These are phyloP conservation scores for Neurospora crassa DNA, from an alignment of 2,329 filamentous ascomycete genomes.

Conservation along the genomic window DNA sequence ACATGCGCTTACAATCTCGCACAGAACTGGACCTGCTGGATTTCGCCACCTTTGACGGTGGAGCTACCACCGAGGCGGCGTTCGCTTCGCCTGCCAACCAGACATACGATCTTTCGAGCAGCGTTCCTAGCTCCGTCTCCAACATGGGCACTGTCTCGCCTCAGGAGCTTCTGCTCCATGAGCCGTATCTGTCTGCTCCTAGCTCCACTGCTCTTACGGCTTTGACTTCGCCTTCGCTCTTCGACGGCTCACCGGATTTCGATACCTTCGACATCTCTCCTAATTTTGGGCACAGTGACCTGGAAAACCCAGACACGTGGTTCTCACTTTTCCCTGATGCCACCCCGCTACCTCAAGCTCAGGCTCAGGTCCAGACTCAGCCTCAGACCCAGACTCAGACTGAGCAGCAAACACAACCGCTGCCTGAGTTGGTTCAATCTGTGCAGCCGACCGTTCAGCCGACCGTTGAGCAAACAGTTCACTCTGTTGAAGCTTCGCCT, in stretches of 20 bases:
- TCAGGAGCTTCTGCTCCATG: conserved; percentile 65
- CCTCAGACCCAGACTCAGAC: conserved; percentile 4
- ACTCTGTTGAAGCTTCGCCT: conserved; percentile 27
- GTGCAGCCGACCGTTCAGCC: conserved; percentile 17
- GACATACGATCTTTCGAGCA: conserved; percentile 40
- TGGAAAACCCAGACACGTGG: conserved; percentile 53
- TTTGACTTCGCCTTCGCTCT: conserved; percentile 74
- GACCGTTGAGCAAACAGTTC: conserved; percentile 20
- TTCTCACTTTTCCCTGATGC: conserved; percentile 62
- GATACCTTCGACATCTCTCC: conserved; percentile 72
- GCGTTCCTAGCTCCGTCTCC: conserved; percentile 37
- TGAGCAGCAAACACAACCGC: neutral
- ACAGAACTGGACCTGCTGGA: conserved; percentile 51
- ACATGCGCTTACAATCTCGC: conserved; percentile 24
- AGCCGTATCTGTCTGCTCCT: conserved; percentile 64
- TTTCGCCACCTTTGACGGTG: conserved; percentile 46
- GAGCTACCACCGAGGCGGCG: conserved; percentile 32
- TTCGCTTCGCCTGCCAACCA: conserved; percentile 45
- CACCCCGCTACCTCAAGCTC: conserved; percentile 5
- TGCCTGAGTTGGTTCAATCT: neutral
- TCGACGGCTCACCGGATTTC: conserved; percentile 67
- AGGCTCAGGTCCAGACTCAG: conserved; percentile 4
- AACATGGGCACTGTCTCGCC: conserved; percentile 71
- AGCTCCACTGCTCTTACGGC: conserved; percentile 76
- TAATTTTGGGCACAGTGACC: conserved; percentile 54